phyloP scores from a whole-genome alignment of 371 early-diverging fungal genomes.

The Mortierella sp. region DNA sequence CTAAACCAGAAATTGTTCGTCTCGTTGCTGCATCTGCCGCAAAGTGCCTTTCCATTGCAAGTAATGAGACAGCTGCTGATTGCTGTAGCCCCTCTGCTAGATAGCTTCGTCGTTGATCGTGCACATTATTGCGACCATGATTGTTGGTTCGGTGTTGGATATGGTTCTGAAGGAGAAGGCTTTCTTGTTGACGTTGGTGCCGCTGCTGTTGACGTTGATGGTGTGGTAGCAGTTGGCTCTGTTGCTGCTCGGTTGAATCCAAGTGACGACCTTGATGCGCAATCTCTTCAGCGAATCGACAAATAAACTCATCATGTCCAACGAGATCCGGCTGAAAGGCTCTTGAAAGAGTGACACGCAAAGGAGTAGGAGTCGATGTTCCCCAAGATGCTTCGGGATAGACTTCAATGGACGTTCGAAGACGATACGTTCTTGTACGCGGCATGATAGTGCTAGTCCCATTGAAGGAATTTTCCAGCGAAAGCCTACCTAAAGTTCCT shows the following conservation, averaged over 20 bases:
- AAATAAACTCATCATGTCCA: constrained; percentile 52
- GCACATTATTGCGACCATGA: too few relatives aligned
- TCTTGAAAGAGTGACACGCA: constrained; percentile 41
- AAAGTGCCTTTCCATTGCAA: not conserved
- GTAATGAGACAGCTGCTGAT: constrained; percentile 3
- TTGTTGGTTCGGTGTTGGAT: not conserved
- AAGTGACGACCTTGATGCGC: constrained; percentile 2
- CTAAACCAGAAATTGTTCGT: not conserved
- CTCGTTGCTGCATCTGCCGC: not conserved
- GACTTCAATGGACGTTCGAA: constrained; percentile 47
- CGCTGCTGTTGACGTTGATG: constrained; percentile 26
- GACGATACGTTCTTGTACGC: constrained; percentile 17
- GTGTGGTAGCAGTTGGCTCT: constrained; percentile 6
- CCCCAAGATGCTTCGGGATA: constrained; percentile 48
- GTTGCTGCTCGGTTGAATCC: not conserved
- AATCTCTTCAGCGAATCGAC: constrained; percentile 50
- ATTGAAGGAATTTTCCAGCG: too few relatives aligned
- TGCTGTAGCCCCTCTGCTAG: not conserved
- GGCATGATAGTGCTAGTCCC: not conserved
- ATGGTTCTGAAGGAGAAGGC: not conserved
- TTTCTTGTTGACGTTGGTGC: not conserved
- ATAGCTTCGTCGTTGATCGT: not conserved
- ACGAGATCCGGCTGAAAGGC: constrained; percentile 48
- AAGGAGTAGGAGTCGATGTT: constrained; percentile 15
- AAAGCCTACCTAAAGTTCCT: too few relatives aligned